Percentiles rank a stretch among this genome's conserved stretches.
Conservation (phyloP, 2,329 filamentous ascomycete genomes). For the Penicillium nordicum region DNA sequence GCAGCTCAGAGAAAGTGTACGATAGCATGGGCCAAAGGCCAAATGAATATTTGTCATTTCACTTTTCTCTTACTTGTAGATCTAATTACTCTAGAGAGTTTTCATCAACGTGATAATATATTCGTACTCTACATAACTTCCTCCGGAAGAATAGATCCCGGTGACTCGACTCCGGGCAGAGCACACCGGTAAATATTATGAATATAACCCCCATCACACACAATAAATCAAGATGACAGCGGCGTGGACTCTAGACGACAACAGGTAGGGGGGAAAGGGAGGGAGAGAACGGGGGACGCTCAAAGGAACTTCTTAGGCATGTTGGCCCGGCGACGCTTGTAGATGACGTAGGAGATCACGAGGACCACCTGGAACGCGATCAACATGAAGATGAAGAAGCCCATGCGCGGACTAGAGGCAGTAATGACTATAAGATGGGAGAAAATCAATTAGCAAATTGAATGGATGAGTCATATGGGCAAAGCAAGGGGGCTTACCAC, state of each 20-base stretch:
- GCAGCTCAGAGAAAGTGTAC: constrained; percentile 17
- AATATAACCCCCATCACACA: neutral
- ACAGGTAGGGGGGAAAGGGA: neutral
- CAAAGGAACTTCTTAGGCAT: constrained; percentile 92
- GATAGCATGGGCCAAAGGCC: constrained; percentile 19
- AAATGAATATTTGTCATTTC: constrained; percentile 11
- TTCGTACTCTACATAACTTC: constrained; percentile 23
- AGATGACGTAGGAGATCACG: constrained; percentile 65
- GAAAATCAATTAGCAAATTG: constrained; percentile 2
- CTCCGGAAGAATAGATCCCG: constrained; percentile 3
- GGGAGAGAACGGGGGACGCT: constrained; percentile 7
- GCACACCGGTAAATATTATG: constrained; percentile 13
- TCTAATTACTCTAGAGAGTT: neutral
- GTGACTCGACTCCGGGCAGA: neutral
- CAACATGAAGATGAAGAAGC: constrained; percentile 65
- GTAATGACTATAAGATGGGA: constrained; percentile 45
- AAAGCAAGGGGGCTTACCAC: constrained; percentile 42
- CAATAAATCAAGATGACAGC: neutral
- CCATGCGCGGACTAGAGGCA: constrained; percentile 55
- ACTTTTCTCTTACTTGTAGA: neutral
- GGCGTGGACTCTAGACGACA: neutral
- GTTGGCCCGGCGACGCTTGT: constrained; percentile 72
- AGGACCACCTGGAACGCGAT: constrained; percentile 72
- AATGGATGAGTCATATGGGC: neutral
- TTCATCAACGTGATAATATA: constrained; percentile 3